Conservation (phyloP, 148 eudicot species). For the Fagopyrum homotropicum region DNA sequence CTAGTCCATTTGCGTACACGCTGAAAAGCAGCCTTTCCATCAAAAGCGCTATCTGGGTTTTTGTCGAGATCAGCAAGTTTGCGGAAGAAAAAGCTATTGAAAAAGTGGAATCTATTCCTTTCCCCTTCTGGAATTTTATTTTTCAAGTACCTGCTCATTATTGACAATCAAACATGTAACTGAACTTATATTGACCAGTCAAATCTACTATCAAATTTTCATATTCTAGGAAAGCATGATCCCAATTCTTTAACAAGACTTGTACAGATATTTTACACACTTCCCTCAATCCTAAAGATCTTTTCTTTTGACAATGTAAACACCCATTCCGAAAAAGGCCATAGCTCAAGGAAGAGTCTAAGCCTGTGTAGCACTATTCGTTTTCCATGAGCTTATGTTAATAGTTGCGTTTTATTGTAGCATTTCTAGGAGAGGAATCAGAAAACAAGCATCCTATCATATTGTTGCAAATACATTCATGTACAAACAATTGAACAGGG, state of each 20-base stretch:
- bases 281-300: not conserved
- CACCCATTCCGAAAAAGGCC: not conserved
- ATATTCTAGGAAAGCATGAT: not conserved
- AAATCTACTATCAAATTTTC: not conserved
- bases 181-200: not conserved
- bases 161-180: conserved; percentile 8
- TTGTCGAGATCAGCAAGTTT: conserved; percentile 91
- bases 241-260: not conserved
- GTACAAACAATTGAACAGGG: not conserved
- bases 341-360: not conserved
- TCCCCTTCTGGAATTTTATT: conserved; percentile 42
- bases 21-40: conserved; percentile 83
- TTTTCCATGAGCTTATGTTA: not conserved
- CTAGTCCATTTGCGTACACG: conserved; percentile 99
- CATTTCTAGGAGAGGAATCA: not conserved
- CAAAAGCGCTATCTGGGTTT: conserved; percentile 62
- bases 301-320: not conserved
- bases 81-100: conserved; percentile 88
- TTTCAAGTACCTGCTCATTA: conserved; percentile 57
- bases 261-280: not conserved
- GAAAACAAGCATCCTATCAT: not conserved
- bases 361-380: not conserved
- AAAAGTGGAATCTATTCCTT: conserved; percentile 64
- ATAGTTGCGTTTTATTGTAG: not conserved
- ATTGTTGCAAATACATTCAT: not conserved